phyloP scores from a whole-genome alignment of 139 green algal genomes.

The Astrephomene gubernaculifera region DNA sequence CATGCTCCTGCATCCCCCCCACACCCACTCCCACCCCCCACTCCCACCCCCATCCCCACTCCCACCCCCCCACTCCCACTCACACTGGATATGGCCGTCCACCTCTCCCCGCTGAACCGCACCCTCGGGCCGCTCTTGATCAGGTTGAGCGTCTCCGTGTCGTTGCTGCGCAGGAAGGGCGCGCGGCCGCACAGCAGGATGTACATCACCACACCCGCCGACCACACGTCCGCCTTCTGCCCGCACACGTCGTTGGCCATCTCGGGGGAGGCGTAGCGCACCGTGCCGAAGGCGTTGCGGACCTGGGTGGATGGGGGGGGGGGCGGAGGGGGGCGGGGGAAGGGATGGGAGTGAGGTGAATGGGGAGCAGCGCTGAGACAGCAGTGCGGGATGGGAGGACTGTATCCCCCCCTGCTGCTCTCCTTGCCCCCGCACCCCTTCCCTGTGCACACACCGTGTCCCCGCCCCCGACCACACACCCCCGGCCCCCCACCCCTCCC shows the following conservation, averaged over 20 bases:
- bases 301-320: conserved; percentile 26
- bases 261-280: conserved; percentile 74
- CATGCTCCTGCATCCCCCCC: too few relatives aligned
- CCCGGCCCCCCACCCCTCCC: background rate
- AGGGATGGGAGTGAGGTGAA: background rate
- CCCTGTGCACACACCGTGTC: too few relatives aligned
- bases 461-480: background rate
- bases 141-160: conserved; percentile 61
- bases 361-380: too few relatives aligned
- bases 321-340: background rate
- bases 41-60: too few relatives aligned
- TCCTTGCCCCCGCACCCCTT: too few relatives aligned
- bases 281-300: conserved; percentile 66
- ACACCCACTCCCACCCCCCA: too few relatives aligned
- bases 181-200: conserved; percentile 59
- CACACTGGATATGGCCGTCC: conserved; percentile 47
- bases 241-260: conserved; percentile 72
- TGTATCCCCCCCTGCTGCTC: too few relatives aligned
- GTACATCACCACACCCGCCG: conserved; percentile 66
- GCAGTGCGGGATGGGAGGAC: too few relatives aligned
- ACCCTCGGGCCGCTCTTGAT: conserved; percentile 60
- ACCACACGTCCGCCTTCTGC: conserved; percentile 74
- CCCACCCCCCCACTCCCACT: background rate
- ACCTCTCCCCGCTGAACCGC: conserved; percentile 57
- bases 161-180: conserved; percentile 54